Evolutionary conservation across 2,329 filamentous ascomycete species (phyloP), one percentile per base, ranked within the genome.

Genomic region (Diplodia intermedia): DNA sequence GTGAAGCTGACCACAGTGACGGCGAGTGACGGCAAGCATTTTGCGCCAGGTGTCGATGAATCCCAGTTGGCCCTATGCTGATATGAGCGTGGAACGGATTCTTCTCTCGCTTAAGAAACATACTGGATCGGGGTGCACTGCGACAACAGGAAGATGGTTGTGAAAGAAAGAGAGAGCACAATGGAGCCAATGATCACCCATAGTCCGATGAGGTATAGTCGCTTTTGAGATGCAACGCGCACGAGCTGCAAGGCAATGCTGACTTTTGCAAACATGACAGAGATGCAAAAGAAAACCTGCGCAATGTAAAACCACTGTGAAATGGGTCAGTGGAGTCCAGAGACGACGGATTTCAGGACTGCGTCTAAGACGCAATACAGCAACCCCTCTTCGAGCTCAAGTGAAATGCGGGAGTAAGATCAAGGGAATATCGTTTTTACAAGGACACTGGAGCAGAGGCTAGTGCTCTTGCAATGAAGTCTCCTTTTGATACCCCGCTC

Each of bases 231-330:
- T 5, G 77, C 77, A 40, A 78, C 75, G 4, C 77, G 75, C 53
- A 75, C 73, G 57, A 78, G 70, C 76, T 77, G 78, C 65, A 79
- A 72, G 0, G 75, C 73, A 29, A 79, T 79, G 69, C 73, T 75
- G 18, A 79, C 68, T 70, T 79, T 79, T 67, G 77, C 73, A 9
- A 75, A 75, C 15, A 79, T 75, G 55, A 79, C 74, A 2, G 76
- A 72, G 6, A 75, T 71, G 70, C 77, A 79, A 62, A 76, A 79
- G 65, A 79, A 77, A 56, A 78, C 68, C 56, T 79, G 74, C 52
- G 75, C 78, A 67, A 79, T 72, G 68, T 78, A 79, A 70, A 79
- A 79, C 71, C 73, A 79, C 76, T 78, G 54, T 8, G 1, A 1
- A 18, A 43, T 69, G 43, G 70, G 73, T 62, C 43, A 49, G 29